Evolutionary conservation across 1,284 basidiomycete species (phyloP).

Genomic region (Phenoliferia sp.): DNA sequence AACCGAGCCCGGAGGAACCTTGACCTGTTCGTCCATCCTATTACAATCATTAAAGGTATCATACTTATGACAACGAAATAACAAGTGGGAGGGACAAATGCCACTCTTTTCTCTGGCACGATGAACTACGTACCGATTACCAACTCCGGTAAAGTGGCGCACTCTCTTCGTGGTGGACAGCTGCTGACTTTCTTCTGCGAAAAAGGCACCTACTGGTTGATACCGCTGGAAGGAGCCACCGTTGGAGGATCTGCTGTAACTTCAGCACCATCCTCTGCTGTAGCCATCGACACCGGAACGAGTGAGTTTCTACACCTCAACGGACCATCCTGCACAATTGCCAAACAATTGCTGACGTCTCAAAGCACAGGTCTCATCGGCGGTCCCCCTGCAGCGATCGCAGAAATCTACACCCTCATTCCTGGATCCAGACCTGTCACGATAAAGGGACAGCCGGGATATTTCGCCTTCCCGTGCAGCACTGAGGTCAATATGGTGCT

Average conservation of each 20-base stretch:
- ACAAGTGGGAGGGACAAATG: slow-evolving; percentile 63
- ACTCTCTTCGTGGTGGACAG: slow-evolving; percentile 10
- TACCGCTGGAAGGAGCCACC: slow-evolving; percentile 49
- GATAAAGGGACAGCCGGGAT: slow-evolving; percentile 44
- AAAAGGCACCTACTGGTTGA: slow-evolving; percentile 60
- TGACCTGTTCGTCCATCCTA: slow-evolving; percentile 46
- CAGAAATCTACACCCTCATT: slow-evolving; percentile 68
- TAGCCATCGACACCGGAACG: slow-evolving; percentile 47
- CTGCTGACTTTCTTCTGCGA: background rate
- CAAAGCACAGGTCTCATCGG: slow-evolving; percentile 61
- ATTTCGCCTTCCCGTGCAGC: slow-evolving; percentile 57
- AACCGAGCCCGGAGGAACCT: slow-evolving; percentile 52
- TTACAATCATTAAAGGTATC: background rate
- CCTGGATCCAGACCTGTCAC: slow-evolving; percentile 58
- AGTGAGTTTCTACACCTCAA: slow-evolving; percentile 39
- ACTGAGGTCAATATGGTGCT: slow-evolving; percentile 62
- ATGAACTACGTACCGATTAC: slow-evolving; percentile 56
- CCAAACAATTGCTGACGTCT: background rate
- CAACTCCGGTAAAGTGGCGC: background rate
- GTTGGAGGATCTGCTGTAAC: slow-evolving; percentile 44
- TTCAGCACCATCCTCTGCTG: slow-evolving; percentile 32
- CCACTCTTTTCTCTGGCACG: slow-evolving; percentile 64
- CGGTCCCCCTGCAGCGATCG: slow-evolving; percentile 61
- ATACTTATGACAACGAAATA: background rate
- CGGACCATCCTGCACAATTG: background rate